These are phyloP conservation scores for Alternaria panax DNA, from an alignment of 2,329 filamentous ascomycete species.

Conservation along the genomic window DNA sequence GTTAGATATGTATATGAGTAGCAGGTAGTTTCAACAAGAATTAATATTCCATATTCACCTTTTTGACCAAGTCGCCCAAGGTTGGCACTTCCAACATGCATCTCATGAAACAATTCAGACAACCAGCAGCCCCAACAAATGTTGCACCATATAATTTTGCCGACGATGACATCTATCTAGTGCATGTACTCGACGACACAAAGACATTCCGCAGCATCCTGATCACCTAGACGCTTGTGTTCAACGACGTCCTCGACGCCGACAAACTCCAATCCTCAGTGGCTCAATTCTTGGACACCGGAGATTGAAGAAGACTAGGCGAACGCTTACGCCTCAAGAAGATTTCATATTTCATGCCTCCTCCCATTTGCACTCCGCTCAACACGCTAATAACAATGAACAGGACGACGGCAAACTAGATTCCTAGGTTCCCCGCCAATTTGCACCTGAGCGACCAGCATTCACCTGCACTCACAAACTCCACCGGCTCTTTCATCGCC, in stretches of 20 bases:
- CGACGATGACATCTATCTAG: conserved; percentile 27
- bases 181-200: conserved; percentile 29
- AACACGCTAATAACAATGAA: too few relatives aligned
- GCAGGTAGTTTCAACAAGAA: not conserved
- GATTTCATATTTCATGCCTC: too few relatives aligned
- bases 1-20: not conserved
- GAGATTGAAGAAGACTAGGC: not conserved
- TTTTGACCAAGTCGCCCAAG: not conserved
- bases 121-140: not conserved
- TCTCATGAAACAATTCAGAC: not conserved
- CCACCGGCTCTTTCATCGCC: not conserved
- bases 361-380: too few relatives aligned
- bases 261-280: conserved; percentile 50
- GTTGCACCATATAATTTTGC: not conserved
- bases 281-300: conserved; percentile 9
- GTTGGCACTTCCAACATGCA: not conserved
- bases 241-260: conserved; percentile 58
- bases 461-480: not conserved
- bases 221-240: conserved; percentile 47
- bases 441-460: not conserved
- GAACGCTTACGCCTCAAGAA: not conserved
- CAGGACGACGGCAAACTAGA: not conserved
- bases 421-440: not conserved
- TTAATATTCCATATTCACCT: too few relatives aligned
- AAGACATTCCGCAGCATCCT: conserved; percentile 22